Conservation (phyloP, 2,329 filamentous ascomycete genomes). For the Phyllosticta ampelicida region DNA sequence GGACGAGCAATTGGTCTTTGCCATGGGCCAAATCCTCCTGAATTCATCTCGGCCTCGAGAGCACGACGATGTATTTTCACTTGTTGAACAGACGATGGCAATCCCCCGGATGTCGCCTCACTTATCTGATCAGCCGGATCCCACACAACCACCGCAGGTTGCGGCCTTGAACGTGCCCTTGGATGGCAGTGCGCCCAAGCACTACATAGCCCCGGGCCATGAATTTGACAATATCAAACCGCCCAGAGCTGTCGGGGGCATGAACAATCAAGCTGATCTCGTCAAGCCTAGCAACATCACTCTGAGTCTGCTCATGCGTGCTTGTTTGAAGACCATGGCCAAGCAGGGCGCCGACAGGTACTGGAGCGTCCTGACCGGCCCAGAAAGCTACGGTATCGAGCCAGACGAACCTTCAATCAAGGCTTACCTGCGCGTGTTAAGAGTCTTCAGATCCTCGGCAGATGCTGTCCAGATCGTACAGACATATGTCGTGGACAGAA, state of each 20-base stretch:
- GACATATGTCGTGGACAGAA: conserved; percentile 27
- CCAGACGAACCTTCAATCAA: conserved; percentile 66
- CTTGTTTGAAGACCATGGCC: conserved; percentile 50
- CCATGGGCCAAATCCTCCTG: conserved; percentile 72
- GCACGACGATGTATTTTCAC: conserved; percentile 58
- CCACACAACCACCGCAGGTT: neutral
- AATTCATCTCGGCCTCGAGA: conserved; percentile 50
- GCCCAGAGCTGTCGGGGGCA: conserved; percentile 1
- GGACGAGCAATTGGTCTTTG: conserved; percentile 67
- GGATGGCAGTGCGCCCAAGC: conserved; percentile 11
- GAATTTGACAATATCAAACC: conserved; percentile 4
- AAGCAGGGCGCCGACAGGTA: conserved; percentile 59
- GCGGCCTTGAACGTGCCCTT: conserved; percentile 13
- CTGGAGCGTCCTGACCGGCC: conserved; percentile 60
- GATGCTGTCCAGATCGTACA: conserved; percentile 50
- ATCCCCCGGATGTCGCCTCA: conserved; percentile 48
- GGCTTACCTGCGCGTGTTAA: conserved; percentile 56
- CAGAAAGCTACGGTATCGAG: conserved; percentile 43
- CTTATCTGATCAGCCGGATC: conserved; percentile 20
- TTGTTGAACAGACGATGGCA: conserved; percentile 74
- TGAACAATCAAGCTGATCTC: conserved; percentile 23
- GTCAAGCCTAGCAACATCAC: conserved; percentile 42
- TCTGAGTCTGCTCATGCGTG: conserved; percentile 58
- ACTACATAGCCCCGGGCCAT: neutral
- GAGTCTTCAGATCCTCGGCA: conserved; percentile 53